Base-by-base conservation (phyloP, 1,139 yeast species). In the Yamadazyma membranifaciens region DNA sequence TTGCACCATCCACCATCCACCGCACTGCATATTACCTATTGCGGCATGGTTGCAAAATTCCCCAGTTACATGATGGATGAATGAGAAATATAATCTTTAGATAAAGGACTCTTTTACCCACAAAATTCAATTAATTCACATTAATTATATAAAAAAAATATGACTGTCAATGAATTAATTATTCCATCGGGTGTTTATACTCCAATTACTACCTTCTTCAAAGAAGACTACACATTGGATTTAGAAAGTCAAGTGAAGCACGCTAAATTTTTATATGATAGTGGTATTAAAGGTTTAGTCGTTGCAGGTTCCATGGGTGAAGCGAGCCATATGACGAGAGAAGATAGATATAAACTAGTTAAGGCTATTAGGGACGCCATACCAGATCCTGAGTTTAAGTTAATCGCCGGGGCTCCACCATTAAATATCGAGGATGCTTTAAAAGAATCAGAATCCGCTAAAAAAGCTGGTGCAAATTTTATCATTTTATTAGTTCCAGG, bases 131-230 rank as follows among this genome's bases (percentile, higher is more conserved):
- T 20, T 6, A 20, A 5, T 20, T 7, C 24, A 20, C 5, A 7
- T 20, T 20, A 20, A 20, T 20, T 20, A 20, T 6, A 20, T 6
- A 20, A 20, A 5, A 20, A 20, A 15, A 31, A 17, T 6, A 50
- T 49, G 54, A 50, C 54, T 11, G 40, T 49, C 14, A 31, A 29
- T 24, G 31, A 43, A 9, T 24, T 39, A 12, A 27, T 46, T 22
- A 41, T 47, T 27, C 56, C 55, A 10, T 41, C 47, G 33, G 78
- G 77, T 34, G 66, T 73, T 30, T 73, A 72, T 54, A 66, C 75
- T 17, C 78, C 79, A 20, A 60, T 66, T n/a, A 69, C 76, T 40
- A 74, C 81, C 7, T 76, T 74, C 54, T 74, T 69, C 71, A 64
- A 69, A 45, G 64, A 52, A 27, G 52, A 55, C 15, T 58, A 56